A percentile compares a stretch with the other conserved stretches of the same genome.
These are phyloP conservation scores for Talaromyces sp. DNA, from an alignment of 2,329 filamentous ascomycete species.

Conservation along the genomic window DNA sequence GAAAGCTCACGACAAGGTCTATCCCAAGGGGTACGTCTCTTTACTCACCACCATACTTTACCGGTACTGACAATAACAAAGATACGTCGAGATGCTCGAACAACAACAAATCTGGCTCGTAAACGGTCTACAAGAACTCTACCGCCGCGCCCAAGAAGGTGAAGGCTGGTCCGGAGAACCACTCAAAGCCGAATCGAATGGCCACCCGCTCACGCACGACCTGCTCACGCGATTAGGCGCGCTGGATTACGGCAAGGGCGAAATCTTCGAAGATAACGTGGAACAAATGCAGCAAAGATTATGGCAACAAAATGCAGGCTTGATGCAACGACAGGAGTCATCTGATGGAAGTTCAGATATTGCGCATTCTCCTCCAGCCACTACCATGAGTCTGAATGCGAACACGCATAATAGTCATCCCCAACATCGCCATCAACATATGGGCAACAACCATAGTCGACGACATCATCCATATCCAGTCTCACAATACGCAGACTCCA, in stretches of 20 bases:
- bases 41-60: no score
- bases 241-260: slow-evolving; percentile 52
- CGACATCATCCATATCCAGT: slow-evolving; percentile 8
- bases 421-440: slow-evolving; percentile 1
- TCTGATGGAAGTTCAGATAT: slow-evolving; percentile 58
- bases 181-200: slow-evolving; percentile 50
- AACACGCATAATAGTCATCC: slow-evolving; percentile 8
- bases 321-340: slow-evolving; percentile 53
- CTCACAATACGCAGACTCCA: slow-evolving; percentile 14
- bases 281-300: slow-evolving; percentile 54
- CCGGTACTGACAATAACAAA: slow-evolving; percentile 24
- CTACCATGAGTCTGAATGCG: slow-evolving; percentile 6
- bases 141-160: slow-evolving; percentile 50
- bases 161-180: slow-evolving; percentile 56
- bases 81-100: slow-evolving; percentile 65
- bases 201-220: slow-evolving; percentile 61
- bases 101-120: slow-evolving; percentile 63
- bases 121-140: slow-evolving; percentile 58
- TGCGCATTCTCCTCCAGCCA: slow-evolving; percentile 42
- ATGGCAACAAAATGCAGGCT: slow-evolving; percentile 47
- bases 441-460: slow-evolving; percentile 3
- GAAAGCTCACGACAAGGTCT: slow-evolving; percentile 64
- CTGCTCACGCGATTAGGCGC: slow-evolving; percentile 59
- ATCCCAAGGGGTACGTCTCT: slow-evolving; percentile 60
- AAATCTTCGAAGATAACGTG: slow-evolving; percentile 58